Evolutionary conservation across 805 yeast genomes (phyloP).

Genomic region (Lachancea sp.): DNA sequence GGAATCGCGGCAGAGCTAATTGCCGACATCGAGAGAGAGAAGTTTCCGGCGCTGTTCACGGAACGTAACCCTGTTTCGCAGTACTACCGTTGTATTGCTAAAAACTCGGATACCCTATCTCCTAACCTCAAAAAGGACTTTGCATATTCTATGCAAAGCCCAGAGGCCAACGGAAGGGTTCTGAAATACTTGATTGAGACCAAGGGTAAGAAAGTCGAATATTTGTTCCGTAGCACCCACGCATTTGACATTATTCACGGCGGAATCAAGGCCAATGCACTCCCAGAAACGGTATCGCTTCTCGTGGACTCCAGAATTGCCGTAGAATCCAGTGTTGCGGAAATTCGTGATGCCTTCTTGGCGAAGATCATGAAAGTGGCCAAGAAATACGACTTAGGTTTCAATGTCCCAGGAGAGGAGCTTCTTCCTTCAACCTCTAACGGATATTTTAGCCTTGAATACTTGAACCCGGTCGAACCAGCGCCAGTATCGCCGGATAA

Average conservation of each 20-base stretch:
- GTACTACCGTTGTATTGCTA: constrained; percentile 57
- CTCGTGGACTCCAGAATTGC: constrained; percentile 53
- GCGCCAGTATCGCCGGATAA: constrained; percentile 49
- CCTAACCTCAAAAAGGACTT: constrained; percentile 12
- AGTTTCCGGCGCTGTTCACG: constrained; percentile 39
- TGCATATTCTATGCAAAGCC: constrained; percentile 13
- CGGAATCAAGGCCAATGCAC: constrained; percentile 61
- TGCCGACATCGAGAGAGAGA: constrained; percentile 47
- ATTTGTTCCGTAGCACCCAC: constrained; percentile 40
- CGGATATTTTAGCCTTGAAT: constrained; percentile 38
- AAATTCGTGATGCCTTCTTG: constrained; percentile 34
- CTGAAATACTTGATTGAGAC: constrained; percentile 13
- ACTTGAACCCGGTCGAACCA: constrained; percentile 34
- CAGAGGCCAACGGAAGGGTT: constrained; percentile 13
- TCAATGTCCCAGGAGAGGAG: constrained; percentile 34
- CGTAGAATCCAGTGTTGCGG: constrained; percentile 40
- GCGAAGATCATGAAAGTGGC: constrained; percentile 38
- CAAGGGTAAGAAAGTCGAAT: constrained; percentile 25
- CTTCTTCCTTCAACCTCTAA: constrained; percentile 19
- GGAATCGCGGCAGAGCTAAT: constrained; percentile 60
- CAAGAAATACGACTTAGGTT: constrained; percentile 40
- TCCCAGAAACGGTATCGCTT: constrained; percentile 52
- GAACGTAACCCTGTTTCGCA: constrained; percentile 51
- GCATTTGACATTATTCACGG: constrained; percentile 58
- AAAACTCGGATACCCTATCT: constrained; percentile 19